Percentiles rank a stretch among this genome's conserved stretches.
phyloP scores from a whole-genome alignment of 441 rosid species.

The Erysimum pusillum region DNA sequence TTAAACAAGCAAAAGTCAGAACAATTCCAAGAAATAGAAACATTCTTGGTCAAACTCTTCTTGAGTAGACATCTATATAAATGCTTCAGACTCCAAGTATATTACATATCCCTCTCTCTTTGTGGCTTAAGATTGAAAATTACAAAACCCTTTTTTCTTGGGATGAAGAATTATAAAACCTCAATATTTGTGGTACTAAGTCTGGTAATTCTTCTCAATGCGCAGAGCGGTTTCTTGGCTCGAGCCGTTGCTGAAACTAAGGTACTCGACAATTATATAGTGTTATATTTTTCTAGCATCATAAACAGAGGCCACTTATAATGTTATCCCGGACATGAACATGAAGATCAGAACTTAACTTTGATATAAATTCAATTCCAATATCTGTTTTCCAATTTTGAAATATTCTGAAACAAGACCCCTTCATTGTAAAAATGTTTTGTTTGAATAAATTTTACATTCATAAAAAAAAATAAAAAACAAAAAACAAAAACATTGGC shows the following conservation, averaged over 20 bases:
- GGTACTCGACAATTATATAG: slow-evolving; percentile 2
- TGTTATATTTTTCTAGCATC: neutral
- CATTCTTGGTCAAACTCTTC: slow-evolving; percentile 10
- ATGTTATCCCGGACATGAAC: no score
- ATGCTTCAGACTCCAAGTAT: neutral
- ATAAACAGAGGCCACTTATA: neutral
- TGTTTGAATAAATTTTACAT: no score
- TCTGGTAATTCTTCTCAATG: slow-evolving; percentile 16
- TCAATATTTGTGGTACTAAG: slow-evolving; percentile 23
- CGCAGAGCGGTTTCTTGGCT: slow-evolving; percentile 15
- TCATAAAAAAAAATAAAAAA: no score
- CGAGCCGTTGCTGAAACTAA: slow-evolving; percentile 27
- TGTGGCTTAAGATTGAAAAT: slow-evolving; percentile 21
- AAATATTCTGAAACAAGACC: no score
- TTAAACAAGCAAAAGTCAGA: slow-evolving; percentile 22
- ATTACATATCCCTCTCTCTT: neutral
- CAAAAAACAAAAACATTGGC: no score
- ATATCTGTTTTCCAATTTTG: no score
- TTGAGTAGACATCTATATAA: neutral
- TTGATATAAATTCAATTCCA: no score
- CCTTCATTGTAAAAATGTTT: no score
- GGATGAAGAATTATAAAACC: slow-evolving; percentile 5
- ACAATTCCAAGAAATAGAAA: neutral
- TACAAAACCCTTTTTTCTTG: neutral
- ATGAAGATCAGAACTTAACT: no score